Evolutionary conservation across 2,329 filamentous ascomycete species (phyloP).

Genomic region (Penicillium capsulatum): DNA sequence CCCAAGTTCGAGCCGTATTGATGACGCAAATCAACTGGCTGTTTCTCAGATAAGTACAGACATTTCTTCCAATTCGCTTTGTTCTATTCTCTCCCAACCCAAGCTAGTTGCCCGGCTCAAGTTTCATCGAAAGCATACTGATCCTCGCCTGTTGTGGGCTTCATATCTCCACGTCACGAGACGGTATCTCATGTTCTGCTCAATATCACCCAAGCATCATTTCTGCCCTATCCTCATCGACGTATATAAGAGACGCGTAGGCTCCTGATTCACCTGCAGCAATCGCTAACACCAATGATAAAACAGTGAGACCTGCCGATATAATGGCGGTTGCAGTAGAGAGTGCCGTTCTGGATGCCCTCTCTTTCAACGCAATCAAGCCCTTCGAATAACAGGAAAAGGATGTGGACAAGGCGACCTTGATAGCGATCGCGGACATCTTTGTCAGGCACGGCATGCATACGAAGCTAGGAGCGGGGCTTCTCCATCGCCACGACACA

Average conservation of each 20-base stretch:
- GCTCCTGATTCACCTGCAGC: constrained; percentile 1
- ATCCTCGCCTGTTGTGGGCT: constrained; percentile 3
- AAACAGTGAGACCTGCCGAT: constrained; percentile 5
- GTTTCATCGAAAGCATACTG: constrained; percentile 4
- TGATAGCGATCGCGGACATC: no score
- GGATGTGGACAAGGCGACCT: no score
- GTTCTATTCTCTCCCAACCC: constrained; percentile 2
- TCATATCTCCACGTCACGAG: constrained; percentile 4
- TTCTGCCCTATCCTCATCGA: constrained; percentile 1
- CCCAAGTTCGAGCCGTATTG: constrained; percentile 1
- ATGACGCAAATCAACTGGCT: constrained; percentile 1
- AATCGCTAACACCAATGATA: constrained; percentile 4
- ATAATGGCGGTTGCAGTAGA: no score
- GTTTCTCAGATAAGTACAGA: constrained; percentile 4
- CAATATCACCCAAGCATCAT: constrained; percentile 4
- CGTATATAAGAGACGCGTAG: no score
- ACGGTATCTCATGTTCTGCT: constrained; percentile 3
- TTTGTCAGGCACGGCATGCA: no score
- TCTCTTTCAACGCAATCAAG: no score
- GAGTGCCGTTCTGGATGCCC: no score
- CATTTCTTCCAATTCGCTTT: no score
- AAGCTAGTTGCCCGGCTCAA: constrained; percentile 4
- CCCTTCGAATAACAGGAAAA: no score
- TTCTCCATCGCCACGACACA: no score
- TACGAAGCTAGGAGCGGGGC: no score